Evolutionary conservation across 768 basidiomycete species (phyloP).

Genomic region (Leucosporidium creatinivorum): DNA sequence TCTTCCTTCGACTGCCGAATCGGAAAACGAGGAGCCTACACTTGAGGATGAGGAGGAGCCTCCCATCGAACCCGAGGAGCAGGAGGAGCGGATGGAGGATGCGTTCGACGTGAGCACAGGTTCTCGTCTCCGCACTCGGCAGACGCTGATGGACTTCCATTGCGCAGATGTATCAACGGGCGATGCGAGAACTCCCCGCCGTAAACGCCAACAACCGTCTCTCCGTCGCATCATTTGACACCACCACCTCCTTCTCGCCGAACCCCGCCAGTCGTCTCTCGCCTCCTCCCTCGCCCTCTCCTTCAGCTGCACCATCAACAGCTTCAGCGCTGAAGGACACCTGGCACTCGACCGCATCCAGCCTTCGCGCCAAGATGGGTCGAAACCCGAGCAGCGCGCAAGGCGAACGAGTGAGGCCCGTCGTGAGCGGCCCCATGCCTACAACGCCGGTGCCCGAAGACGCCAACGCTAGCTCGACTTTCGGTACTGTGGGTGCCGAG

Average conservation of each 20-base stretch:
- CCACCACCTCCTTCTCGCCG: not conserved
- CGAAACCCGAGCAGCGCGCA: not conserved
- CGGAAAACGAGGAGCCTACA: too few species aligned
- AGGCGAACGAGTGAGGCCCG: not conserved
- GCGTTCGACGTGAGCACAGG: slow-evolving; percentile 23
- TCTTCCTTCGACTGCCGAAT: not conserved
- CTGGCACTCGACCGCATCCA: too few species aligned
- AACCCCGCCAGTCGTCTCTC: not conserved
- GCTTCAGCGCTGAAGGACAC: not conserved
- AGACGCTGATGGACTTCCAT: not conserved
- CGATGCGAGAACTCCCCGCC: slow-evolving; percentile 20
- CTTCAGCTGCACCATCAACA: slow-evolving; percentile 1
- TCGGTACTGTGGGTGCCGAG: slow-evolving; percentile 14
- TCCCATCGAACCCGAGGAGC: not conserved
- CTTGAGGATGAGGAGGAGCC: not conserved
- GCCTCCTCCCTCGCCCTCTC: not conserved
- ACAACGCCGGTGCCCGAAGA: slow-evolving; percentile 9
- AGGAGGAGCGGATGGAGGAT: slow-evolving; percentile 31
- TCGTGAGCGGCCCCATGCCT: slow-evolving; percentile 15
- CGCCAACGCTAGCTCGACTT: not conserved
- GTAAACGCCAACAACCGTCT: not conserved
- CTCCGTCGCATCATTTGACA: not conserved
- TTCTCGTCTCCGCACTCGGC: not conserved
- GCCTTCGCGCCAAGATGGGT: not conserved
- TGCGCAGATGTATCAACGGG: slow-evolving; percentile 25